A percentile compares a stretch with the other conserved stretches of the same genome.
These are phyloP conservation scores for Fragaria vesca DNA, from an alignment of 306 rosid species.

Conservation along the genomic window DNA sequence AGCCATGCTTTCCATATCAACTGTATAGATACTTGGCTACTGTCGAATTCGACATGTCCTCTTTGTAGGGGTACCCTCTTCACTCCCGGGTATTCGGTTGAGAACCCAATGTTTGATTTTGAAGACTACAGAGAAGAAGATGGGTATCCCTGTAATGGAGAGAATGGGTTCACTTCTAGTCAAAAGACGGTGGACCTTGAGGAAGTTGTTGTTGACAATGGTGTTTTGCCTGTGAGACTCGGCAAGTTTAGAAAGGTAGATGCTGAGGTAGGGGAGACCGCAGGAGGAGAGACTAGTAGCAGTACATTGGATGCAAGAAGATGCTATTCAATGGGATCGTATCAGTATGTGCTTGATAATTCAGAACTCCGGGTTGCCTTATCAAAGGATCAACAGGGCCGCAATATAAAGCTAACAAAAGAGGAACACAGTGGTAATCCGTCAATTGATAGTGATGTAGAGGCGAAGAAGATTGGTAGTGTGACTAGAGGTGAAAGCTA, in stretches of 20 bases:
- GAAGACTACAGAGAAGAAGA: constrained; percentile 82
- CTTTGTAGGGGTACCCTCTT: constrained; percentile 88
- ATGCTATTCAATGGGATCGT: constrained; percentile 94
- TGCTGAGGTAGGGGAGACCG: constrained; percentile 49
- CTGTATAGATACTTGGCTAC: constrained; percentile 96
- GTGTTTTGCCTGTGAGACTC: constrained; percentile 77
- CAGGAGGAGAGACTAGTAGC: constrained; percentile 83
- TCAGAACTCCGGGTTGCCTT: constrained; percentile 72
- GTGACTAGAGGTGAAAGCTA: constrained; percentile 91
- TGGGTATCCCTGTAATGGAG: constrained; percentile 50
- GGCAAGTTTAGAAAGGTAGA: constrained; percentile 72
- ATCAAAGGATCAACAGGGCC: constrained; percentile 35
- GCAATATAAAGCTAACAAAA: constrained; percentile 28
- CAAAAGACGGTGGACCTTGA: constrained; percentile 66
- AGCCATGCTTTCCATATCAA: constrained; percentile 93
- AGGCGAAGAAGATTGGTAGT: constrained; percentile 74
- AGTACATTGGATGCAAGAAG: constrained; percentile 95
- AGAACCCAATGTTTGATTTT: constrained; percentile 74
- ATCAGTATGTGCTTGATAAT: constrained; percentile 77
- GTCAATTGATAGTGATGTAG: constrained; percentile 57
- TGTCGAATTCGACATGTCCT: constrained; percentile 93
- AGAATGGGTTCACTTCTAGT: constrained; percentile 38
- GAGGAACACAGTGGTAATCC: constrained; percentile 45
- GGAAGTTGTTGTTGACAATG: constrained; percentile 61
- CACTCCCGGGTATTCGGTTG: constrained; percentile 54